phyloP scores from a whole-genome alignment of 495 filamentous ascomycete species.

The Trichoderma orchidacearum region DNA sequence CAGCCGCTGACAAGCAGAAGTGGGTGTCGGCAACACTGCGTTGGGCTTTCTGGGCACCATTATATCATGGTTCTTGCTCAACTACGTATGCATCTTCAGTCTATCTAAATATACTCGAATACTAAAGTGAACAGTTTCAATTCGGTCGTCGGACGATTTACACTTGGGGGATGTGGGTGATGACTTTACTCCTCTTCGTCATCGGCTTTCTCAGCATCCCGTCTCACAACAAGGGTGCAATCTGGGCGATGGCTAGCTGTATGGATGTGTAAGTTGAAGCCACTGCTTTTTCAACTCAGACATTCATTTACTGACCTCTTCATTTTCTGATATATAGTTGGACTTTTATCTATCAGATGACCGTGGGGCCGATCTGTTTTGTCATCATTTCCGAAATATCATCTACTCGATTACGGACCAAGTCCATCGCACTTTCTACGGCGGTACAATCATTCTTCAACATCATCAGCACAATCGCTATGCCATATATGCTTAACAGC shows the following conservation, averaged over 20 bases:
- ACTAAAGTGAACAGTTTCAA: slow-evolving; percentile 39
- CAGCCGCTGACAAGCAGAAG: slow-evolving; percentile 3
- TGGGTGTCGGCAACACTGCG: not conserved
- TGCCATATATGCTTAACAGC: slow-evolving; percentile 56
- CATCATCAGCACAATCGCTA: slow-evolving; percentile 47
- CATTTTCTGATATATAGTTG: not conserved
- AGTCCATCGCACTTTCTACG: slow-evolving; percentile 48
- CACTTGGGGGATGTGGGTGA: slow-evolving; percentile 16
- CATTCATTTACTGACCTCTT: slow-evolving; percentile 3
- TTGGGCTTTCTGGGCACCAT: slow-evolving; percentile 22
- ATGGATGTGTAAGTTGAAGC: not conserved
- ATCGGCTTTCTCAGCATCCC: slow-evolving; percentile 19
- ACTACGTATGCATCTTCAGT: slow-evolving; percentile 5
- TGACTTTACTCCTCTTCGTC: slow-evolving; percentile 17
- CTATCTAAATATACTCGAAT: slow-evolving; percentile 34
- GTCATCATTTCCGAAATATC: slow-evolving; percentile 48
- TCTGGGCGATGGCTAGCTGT: slow-evolving; percentile 30
- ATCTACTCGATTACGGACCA: slow-evolving; percentile 42
- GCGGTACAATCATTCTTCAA: slow-evolving; percentile 44
- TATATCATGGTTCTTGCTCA: slow-evolving; percentile 24
- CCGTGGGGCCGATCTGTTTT: slow-evolving; percentile 48
- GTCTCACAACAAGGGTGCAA: slow-evolving; percentile 26
- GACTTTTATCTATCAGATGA: slow-evolving; percentile 36
- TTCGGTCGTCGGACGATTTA: slow-evolving; percentile 31
- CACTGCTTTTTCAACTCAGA: slow-evolving; percentile 30